These are phyloP conservation scores for Oryza rufipogon DNA, from an alignment of 176 grass and related monocot genomes.

Conservation along the genomic window DNA sequence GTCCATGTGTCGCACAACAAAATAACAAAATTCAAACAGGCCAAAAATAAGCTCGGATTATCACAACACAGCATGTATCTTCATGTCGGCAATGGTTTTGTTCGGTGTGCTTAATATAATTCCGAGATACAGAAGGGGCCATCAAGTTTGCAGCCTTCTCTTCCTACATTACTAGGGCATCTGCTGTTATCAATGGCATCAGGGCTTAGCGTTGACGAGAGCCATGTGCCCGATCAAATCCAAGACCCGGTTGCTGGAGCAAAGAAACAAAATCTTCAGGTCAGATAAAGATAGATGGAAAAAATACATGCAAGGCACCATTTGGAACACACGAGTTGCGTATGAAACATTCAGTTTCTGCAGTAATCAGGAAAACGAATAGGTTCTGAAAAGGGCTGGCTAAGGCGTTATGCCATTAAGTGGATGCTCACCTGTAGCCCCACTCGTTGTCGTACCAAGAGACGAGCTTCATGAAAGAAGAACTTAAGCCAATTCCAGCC, in stretches of 20 bases:
- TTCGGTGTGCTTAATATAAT: slow-evolving; percentile 16
- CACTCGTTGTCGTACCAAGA: slow-evolving; percentile 97
- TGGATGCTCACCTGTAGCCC: slow-evolving; percentile 71
- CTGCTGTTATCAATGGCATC: not conserved
- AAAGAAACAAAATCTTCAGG: not conserved
- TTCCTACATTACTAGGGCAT: slow-evolving; percentile 12
- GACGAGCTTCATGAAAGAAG: slow-evolving; percentile 87
- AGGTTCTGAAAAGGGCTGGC: not conserved
- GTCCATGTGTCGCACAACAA: not conserved
- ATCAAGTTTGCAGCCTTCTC: slow-evolving; percentile 38
- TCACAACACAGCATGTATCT: not conserved
- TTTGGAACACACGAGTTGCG: not conserved
- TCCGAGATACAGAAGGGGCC: not conserved
- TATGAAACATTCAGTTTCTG: not conserved
- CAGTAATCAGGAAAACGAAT: not conserved
- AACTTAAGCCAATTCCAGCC: slow-evolving; percentile 76
- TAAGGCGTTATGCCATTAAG: not conserved
- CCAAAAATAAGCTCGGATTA: not conserved
- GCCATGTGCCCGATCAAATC: slow-evolving; percentile 90
- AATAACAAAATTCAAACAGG: not conserved
- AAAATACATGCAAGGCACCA: not conserved
- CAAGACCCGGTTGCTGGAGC: slow-evolving; percentile 74
- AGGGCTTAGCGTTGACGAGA: slow-evolving; percentile 53
- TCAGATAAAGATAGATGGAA: not conserved
- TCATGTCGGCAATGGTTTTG: slow-evolving; percentile 25